Conservation (phyloP, 768 basidiomycete genomes). For the Pleurotus salmoneostramineus region DNA sequence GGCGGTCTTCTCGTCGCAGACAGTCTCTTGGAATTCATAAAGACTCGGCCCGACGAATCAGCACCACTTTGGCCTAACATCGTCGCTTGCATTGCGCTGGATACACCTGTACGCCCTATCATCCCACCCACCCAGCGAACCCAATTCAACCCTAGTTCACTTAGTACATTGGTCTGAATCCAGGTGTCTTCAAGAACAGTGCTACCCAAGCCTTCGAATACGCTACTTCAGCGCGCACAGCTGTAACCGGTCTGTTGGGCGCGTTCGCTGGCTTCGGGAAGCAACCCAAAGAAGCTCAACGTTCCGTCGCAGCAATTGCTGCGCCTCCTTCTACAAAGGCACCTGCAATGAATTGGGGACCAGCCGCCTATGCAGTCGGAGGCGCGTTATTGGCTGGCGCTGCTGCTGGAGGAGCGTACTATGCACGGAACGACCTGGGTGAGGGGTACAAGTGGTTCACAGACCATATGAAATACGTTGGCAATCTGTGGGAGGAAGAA, state of each 20-base stretch:
- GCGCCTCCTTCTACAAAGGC: slow-evolving; percentile 16
- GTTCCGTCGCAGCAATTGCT: slow-evolving; percentile 26
- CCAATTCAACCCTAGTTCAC: not conserved
- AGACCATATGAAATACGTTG: slow-evolving; percentile 89
- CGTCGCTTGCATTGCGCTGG: slow-evolving; percentile 80
- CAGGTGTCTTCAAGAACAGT: slow-evolving; percentile 79
- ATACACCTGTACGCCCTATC: slow-evolving; percentile 75
- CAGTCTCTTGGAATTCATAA: slow-evolving; percentile 67
- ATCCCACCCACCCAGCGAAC: not conserved
- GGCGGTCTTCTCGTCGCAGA: slow-evolving; percentile 90
- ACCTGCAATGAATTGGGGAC: slow-evolving; percentile 62
- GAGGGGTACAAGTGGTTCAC: slow-evolving; percentile 70
- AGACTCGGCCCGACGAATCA: slow-evolving; percentile 56
- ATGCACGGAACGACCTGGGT: slow-evolving; percentile 71
- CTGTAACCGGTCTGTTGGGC: slow-evolving; percentile 60
- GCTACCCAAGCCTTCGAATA: slow-evolving; percentile 74
- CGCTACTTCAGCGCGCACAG: slow-evolving; percentile 57
- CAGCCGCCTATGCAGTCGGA: slow-evolving; percentile 67
- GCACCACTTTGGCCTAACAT: slow-evolving; percentile 87
- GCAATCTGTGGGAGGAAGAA: slow-evolving; percentile 79
- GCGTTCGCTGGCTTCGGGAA: slow-evolving; percentile 50
- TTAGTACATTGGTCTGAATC: slow-evolving; percentile 87
- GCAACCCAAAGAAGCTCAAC: slow-evolving; percentile 22
- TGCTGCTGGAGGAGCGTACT: slow-evolving; percentile 81
- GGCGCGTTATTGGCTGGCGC: slow-evolving; percentile 77